Percentiles rank a stretch among this genome's conserved stretches.
These are phyloP conservation scores for Asterella californica DNA, from an alignment of 225 moss, liverwort and hornwort species.

Conservation along the genomic window DNA sequence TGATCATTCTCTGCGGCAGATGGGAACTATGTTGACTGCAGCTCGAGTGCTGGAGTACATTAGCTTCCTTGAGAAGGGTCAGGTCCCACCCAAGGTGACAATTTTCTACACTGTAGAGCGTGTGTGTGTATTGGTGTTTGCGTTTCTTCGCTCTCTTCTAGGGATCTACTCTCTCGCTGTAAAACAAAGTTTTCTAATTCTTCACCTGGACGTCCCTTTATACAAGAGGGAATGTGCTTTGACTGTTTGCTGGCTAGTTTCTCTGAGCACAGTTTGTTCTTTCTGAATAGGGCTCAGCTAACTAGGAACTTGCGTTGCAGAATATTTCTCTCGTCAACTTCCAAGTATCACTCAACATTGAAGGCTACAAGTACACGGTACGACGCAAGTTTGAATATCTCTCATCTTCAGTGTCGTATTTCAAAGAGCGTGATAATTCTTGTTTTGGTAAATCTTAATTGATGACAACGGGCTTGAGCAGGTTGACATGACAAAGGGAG, in stretches of 20 bases:
- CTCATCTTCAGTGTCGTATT: background rate
- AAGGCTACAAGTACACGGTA: conserved; percentile 87
- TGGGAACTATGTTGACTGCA: conserved; percentile 64
- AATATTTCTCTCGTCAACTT: conserved; percentile 82
- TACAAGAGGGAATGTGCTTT: too few species aligned
- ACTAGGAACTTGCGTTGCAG: conserved; percentile 38
- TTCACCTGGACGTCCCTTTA: too few species aligned
- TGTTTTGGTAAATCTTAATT: background rate
- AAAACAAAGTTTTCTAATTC: background rate
- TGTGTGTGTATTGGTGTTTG: background rate
- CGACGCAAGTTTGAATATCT: background rate
- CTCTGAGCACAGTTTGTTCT: background rate
- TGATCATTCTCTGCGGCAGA: conserved; percentile 42
- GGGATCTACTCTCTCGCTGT: background rate
- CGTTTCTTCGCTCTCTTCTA: background rate
- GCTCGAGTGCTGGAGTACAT: conserved; percentile 89
- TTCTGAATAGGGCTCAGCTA: background rate
- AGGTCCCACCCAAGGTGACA: conserved; percentile 88
- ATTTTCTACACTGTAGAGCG: background rate
- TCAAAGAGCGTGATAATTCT: background rate
- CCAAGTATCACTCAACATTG: conserved; percentile 82
- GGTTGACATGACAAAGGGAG: conserved; percentile 86
- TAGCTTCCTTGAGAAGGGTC: conserved; percentile 87
- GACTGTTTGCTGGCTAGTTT: background rate
- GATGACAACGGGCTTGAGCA: conserved; percentile 27